A percentile compares a stretch with the other conserved stretches of the same genome.
phyloP scores from a whole-genome alignment of 1,139 yeast species.

The Magnusiomyces tetraspermus region DNA sequence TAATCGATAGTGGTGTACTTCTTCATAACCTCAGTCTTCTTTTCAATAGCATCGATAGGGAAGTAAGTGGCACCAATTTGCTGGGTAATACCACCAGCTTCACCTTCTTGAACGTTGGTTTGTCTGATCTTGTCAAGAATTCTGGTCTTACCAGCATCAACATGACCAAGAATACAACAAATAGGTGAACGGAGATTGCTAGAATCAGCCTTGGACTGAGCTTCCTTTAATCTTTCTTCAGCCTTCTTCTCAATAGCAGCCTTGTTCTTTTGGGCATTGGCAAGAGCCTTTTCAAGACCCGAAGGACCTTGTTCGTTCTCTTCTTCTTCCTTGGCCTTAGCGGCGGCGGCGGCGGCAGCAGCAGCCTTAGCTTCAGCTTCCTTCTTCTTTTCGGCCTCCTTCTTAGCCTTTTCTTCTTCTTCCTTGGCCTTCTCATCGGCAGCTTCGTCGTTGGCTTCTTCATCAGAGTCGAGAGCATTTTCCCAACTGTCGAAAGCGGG shows the following conservation, averaged over 20 bases:
- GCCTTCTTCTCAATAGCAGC: constrained; percentile 33
- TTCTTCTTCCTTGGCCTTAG: constrained; percentile 18
- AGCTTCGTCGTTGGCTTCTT: constrained; percentile 23
- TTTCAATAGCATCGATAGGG: constrained; percentile 89
- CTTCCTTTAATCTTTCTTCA: constrained; percentile 34
- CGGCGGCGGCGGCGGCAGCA: constrained; percentile 21
- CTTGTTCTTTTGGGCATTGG: constrained; percentile 23
- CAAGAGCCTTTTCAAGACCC: constrained; percentile 26
- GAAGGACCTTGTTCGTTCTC: constrained; percentile 25
- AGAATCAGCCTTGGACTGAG: constrained; percentile 31
- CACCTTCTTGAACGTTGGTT: constrained; percentile 99
- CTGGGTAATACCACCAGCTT: constrained; percentile 99
- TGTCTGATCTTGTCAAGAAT: constrained; percentile 93
- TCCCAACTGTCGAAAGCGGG: constrained; percentile 34
- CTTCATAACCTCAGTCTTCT: constrained; percentile 87
- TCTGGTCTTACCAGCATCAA: constrained; percentile 98
- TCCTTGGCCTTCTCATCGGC: constrained; percentile 20
- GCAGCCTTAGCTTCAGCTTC: constrained; percentile 17
- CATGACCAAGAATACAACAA: constrained; percentile 98
- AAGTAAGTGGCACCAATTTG: constrained; percentile 99
- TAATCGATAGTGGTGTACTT: constrained; percentile 67
- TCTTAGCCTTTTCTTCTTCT: constrained; percentile 21
- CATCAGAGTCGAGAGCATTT: constrained; percentile 34
- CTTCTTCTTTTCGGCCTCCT: constrained; percentile 17
- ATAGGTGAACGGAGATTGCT: constrained; percentile 86